Evolutionary conservation across 306 rosid genomes (phyloP), one percentile per base, ranked within the genome.

Genomic region (barrel medic (Medicago truncatula)): DNA sequence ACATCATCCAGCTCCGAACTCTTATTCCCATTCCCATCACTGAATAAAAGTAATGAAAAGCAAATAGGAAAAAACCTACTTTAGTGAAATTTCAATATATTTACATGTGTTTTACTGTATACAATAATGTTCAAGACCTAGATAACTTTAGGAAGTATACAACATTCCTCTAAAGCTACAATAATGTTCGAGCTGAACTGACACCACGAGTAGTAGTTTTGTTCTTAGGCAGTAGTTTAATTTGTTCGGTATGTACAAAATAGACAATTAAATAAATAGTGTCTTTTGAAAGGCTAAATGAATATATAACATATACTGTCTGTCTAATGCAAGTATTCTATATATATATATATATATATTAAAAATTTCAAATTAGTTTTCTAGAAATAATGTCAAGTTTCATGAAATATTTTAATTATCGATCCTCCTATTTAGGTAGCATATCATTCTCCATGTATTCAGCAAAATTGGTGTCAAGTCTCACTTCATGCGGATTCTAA

Each of bases 171-270:
- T 59, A 68, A 47, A 57, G 62, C 25, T 44, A 53, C 18, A 67
- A 75, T 49, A 65, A 41, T 75, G 21, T 18, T 20, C 4, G 23
- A 57, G 68, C 69, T 56, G 50, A 54, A 9, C 31, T 54, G 61
- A 67, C 75, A 67, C 49, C 49, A 25, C 7, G 61, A 57, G 74
- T 28, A 46, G 41, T 53, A 53, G 67, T 62, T 78, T 71, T 70
- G 66, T 61, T 50, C 28, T 40, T 40, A 9, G 43, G 80, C 23
- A 43, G 25, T 52, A 71, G 66, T 62, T 78, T 71, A 60, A 59
- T 62, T 50, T 17, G 47, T 12, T 44, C 3, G 41, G 34, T 50
- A 39, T 71, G 57, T 50, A 38, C 46, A 40, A 52, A 17, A 7
- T 52, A 53, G 39, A 71, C 18, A 71, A 71, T 38, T 60, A 59